A percentile compares a stretch with the other conserved stretches of the same genome.
Conservation (phyloP, 345 rosid genomes). For the Angophora floribunda region DNA sequence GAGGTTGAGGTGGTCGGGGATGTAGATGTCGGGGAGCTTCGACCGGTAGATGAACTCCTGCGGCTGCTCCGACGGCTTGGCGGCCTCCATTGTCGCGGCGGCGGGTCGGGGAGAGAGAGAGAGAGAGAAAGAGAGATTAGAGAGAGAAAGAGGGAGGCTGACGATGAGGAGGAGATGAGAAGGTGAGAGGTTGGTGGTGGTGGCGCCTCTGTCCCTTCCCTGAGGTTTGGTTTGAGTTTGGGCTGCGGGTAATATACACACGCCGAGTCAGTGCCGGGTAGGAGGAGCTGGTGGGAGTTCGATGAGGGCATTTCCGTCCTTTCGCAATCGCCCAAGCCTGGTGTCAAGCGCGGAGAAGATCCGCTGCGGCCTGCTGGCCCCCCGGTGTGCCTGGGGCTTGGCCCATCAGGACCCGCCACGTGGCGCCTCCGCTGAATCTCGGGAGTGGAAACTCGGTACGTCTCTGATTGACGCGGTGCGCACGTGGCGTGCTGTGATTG, state of each 20-base stretch:
- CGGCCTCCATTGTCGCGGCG: conserved; percentile 14
- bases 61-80: not conserved
- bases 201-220: not conserved
- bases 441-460: not conserved
- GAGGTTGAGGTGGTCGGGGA: conserved; percentile 59
- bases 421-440: accelerated
- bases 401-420: not conserved
- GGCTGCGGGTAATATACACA: conserved; percentile 20
- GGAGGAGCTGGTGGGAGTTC: conserved; percentile 14
- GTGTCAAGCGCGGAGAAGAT: not conserved
- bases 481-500: not conserved
- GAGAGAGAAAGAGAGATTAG: not conserved
- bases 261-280: conserved; percentile 13
- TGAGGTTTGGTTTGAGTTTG: conserved; percentile 11
- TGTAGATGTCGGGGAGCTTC: conserved; percentile 66
- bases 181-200: conserved; percentile 12
- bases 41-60: conserved; percentile 56
- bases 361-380: not conserved
- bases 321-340: not conserved
- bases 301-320: not conserved
- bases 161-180: conserved; percentile 3
- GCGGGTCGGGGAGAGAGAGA: not conserved
- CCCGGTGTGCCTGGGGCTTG: too few relatives aligned
- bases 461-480: not conserved
- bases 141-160: not conserved